Base-by-base conservation (phyloP, 768 basidiomycete genomes). In the Rhodosporidiobolus odoratus region DNA sequence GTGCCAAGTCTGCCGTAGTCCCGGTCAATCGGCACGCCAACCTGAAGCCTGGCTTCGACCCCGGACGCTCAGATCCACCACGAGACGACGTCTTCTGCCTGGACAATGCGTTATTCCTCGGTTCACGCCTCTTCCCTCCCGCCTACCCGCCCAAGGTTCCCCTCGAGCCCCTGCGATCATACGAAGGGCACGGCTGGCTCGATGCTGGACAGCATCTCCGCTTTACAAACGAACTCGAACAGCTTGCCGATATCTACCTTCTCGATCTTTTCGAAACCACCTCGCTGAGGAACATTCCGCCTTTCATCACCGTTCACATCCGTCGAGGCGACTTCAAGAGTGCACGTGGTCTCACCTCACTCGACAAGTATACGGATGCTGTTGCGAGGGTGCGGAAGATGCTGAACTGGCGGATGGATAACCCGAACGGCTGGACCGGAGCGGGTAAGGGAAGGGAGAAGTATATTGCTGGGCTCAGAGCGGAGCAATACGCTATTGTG, bases 401-500 rank as follows among this genome's bases (percentile, higher is more conserved):
- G 13, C 40, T 74, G 23, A 35, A 70, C 27, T 40, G 43, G 41
- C n/a, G 73, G 9, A 62, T 71, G 32, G 66, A 70, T n/a, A 25
- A 71, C 25, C 66, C 58, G 15, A 32, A 65, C 21, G 58, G 52
- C 0, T 68, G 66, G 66, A 30, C 32, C 27, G 69, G 73, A 3
- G 48, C 63, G 1, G 66, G 58, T 4, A 41, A 56, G 41, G 63
- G 38, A 17, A 48, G 37, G 35, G 64, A 70, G 52, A 16, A 30
- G 34, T 70, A 38, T 58, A 35, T 38, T 4, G 7, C 32, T 7
- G 69, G 69, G 0, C n/a, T 54, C 9, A 41, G 69, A 17, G 69
- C 19, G 2, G 71, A 72, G 27, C 77, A 79, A 50, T 80, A 80
- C 47, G 82, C 84, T 71, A 84, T 88, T 34, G 81, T 88, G 37